phyloP scores from a whole-genome alignment of 2,329 filamentous ascomycete genomes.

The Fusarium acutatum region DNA sequence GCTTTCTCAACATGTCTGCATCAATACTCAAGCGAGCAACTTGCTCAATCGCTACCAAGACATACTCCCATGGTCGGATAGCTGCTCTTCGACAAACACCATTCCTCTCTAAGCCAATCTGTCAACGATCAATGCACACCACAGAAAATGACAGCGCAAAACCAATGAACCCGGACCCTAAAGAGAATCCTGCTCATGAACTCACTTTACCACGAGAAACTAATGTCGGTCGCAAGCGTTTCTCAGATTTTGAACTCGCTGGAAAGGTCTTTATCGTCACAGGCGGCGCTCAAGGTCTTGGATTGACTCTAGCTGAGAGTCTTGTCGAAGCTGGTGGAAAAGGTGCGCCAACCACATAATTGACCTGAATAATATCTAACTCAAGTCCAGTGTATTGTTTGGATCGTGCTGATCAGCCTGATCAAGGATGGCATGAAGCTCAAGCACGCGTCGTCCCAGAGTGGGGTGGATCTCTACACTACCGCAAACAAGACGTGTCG shows the following conservation, averaged over 20 bases:
- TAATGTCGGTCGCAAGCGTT: constrained; percentile 45
- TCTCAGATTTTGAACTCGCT: constrained; percentile 80
- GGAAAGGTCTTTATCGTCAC: constrained; percentile 80
- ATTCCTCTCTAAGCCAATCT: background rate
- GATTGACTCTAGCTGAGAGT: constrained; percentile 79
- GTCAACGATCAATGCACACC: background rate
- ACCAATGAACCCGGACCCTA: constrained; percentile 37
- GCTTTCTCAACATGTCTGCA: background rate
- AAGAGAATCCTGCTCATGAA: constrained; percentile 25
- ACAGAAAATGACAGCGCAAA: constrained; percentile 8
- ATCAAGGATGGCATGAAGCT: constrained; percentile 69
- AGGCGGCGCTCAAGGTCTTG: constrained; percentile 79
- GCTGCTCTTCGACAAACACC: background rate
- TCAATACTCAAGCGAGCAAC: constrained; percentile 2
- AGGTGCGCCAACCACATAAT: constrained; percentile 48
- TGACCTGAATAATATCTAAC: accelerated
- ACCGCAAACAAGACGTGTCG: constrained; percentile 84
- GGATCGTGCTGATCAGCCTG: constrained; percentile 42
- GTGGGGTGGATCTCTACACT: constrained; percentile 72
- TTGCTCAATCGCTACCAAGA: background rate
- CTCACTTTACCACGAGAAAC: constrained; percentile 16
- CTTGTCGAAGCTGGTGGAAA: constrained; percentile 81
- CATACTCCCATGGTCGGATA: background rate
- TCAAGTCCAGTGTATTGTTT: background rate
- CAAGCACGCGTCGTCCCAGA: constrained; percentile 63